Evolutionary conservation across 148 eudicot genomes (phyloP).

Genomic region (Cornus controversa): DNA sequence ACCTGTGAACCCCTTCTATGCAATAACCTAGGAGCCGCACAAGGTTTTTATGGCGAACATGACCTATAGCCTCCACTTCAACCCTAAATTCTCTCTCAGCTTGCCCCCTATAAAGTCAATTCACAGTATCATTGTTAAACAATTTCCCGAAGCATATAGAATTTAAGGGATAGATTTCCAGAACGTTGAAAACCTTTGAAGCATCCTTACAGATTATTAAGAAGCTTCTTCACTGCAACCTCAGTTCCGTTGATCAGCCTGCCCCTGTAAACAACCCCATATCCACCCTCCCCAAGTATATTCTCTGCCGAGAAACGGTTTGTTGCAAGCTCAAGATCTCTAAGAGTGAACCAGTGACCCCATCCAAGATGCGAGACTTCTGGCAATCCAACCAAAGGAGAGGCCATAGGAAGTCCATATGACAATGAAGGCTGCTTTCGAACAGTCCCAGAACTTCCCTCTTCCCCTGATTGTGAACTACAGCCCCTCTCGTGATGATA

Average conservation of each 20-base stretch:
- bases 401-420: slow-evolving; percentile 53
- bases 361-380: slow-evolving; percentile 89
- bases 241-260: slow-evolving; percentile 70
- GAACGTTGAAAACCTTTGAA: neutral
- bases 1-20: slow-evolving; percentile 91
- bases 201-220: slow-evolving; percentile 76
- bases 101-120: slow-evolving; percentile 59
- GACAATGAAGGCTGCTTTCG: slow-evolving; percentile 54
- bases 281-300: slow-evolving; percentile 89
- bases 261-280: slow-evolving; percentile 84
- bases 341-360: slow-evolving; percentile 96
- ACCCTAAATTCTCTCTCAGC: slow-evolving; percentile 94
- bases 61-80: slow-evolving; percentile 93
- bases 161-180: neutral
- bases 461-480: slow-evolving; percentile 83
- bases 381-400: slow-evolving; percentile 86
- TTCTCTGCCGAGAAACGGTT: slow-evolving; percentile 59
- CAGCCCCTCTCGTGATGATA: slow-evolving; percentile 65
- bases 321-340: slow-evolving; percentile 81
- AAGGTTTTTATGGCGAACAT: slow-evolving; percentile 86
- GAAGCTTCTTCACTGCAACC: slow-evolving; percentile 89
- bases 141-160: neutral
- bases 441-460: slow-evolving; percentile 60
- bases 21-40: slow-evolving; percentile 93
- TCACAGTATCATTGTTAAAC: slow-evolving; percentile 6